A percentile compares a stretch with the other conserved stretches of the same genome.
phyloP scores from a whole-genome alignment of 208 protist genomes.

The Acanthamoeba sp. region DNA sequence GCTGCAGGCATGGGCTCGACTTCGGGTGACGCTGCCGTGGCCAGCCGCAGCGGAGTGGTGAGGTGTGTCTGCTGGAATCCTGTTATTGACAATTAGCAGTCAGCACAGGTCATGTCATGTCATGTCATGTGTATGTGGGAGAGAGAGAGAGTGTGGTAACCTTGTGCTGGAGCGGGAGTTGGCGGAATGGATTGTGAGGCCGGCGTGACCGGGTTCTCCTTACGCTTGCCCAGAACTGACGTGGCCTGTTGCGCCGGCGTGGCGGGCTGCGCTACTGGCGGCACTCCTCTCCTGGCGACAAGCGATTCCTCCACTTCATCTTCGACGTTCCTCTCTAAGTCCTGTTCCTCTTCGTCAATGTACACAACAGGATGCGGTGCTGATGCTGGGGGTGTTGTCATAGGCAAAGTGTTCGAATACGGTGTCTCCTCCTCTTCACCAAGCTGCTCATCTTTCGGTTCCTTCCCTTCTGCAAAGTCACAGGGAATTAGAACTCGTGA shows the following conservation, averaged over 20 bases:
- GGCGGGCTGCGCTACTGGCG: background rate
- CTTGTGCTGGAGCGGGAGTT: background rate
- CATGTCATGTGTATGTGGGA: background rate
- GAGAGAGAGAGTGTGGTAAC: background rate
- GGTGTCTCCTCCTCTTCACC: background rate
- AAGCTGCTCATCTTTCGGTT: background rate
- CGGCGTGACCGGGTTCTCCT: conserved; percentile 26
- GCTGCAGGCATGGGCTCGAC: background rate
- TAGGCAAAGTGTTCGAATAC: background rate
- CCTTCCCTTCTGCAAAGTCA: background rate
- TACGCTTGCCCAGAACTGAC: conserved; percentile 43
- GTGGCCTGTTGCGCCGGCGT: background rate
- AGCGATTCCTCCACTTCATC: background rate
- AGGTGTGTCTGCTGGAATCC: background rate
- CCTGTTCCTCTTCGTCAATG: background rate
- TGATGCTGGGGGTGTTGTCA: background rate
- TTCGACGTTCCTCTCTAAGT: background rate
- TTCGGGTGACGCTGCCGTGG: background rate
- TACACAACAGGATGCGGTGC: background rate
- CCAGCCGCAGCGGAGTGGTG: background rate
- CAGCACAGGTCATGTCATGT: too few species aligned
- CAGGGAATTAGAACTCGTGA: background rate
- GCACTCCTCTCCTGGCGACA: background rate
- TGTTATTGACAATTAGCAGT: too few species aligned
- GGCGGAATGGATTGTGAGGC: background rate